phyloP scores from a whole-genome alignment of 2,329 filamentous ascomycete species.

The Ilyonectria destructans region DNA sequence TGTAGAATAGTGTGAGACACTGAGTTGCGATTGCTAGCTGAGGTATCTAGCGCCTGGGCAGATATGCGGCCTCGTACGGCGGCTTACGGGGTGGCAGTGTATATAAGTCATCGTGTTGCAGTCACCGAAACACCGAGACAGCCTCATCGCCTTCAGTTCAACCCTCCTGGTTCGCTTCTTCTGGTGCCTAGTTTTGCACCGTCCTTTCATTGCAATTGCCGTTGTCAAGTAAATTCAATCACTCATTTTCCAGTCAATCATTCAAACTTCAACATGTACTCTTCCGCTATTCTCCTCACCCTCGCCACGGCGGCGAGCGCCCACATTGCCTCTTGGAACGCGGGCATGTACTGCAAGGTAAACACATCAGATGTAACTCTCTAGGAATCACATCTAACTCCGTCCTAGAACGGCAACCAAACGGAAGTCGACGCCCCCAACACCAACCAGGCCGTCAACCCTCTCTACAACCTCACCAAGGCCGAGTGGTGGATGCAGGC shows the following conservation, averaged over 20 bases:
- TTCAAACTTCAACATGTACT: slow-evolving; percentile 37
- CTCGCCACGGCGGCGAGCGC: slow-evolving; percentile 43
- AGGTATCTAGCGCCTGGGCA: background rate
- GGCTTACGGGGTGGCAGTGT: background rate
- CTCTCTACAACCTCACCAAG: slow-evolving; percentile 62
- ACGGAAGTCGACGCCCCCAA: slow-evolving; percentile 57
- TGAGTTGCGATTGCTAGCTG: slow-evolving; percentile 1
- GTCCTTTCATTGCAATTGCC: slow-evolving; percentile 38
- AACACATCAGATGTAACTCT: background rate
- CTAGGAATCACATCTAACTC: background rate
- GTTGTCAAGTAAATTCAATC: background rate
- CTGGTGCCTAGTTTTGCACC: slow-evolving; percentile 44
- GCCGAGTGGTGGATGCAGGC: slow-evolving; percentile 68
- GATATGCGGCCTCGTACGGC: background rate
- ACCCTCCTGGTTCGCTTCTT: slow-evolving; percentile 33
- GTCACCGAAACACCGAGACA: background rate
- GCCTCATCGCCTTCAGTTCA: slow-evolving; percentile 14
- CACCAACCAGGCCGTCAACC: slow-evolving; percentile 62
- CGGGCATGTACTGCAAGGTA: slow-evolving; percentile 51
- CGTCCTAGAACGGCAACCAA: slow-evolving; percentile 50
- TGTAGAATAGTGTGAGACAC: slow-evolving; percentile 1
- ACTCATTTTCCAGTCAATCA: slow-evolving; percentile 18
- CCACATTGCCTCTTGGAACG: slow-evolving; percentile 49
- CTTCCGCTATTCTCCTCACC: slow-evolving; percentile 40
- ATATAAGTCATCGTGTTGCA: slow-evolving; percentile 12